phyloP scores from a whole-genome alignment of 495 filamentous ascomycete species.

The Terfezia claveryi region DNA sequence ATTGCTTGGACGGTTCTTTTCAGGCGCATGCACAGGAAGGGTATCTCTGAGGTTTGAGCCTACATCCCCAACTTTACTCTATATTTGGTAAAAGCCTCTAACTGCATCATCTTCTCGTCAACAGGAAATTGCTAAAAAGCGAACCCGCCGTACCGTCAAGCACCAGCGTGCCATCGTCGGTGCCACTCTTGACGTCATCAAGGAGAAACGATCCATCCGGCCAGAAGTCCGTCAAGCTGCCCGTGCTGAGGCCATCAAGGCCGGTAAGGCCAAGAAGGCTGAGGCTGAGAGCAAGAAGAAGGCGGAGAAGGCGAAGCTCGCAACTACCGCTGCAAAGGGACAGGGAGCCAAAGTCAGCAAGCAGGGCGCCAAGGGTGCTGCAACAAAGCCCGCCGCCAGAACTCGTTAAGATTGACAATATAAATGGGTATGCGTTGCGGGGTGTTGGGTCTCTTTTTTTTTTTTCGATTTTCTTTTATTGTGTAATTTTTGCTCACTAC shows the following conservation, averaged over 20 bases:
- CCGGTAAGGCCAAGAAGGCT: conserved; percentile 91
- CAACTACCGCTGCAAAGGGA: conserved; percentile 49
- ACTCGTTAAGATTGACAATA: conserved; percentile 42
- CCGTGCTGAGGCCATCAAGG: conserved; percentile 75
- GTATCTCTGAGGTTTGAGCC: conserved; percentile 90
- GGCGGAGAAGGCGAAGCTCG: conserved; percentile 95
- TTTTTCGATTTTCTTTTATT: background rate
- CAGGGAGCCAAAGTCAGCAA: conserved; percentile 71
- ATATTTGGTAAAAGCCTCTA: background rate
- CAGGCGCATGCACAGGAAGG: conserved; percentile 98
- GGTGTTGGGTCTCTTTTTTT: background rate
- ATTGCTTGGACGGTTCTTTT: conserved; percentile 97
- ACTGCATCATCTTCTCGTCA: conserved; percentile 1
- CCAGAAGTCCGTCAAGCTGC: conserved; percentile 88
- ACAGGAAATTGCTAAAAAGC: conserved; percentile 99
- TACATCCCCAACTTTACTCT: conserved; percentile 2
- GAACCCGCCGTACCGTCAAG: conserved; percentile 94
- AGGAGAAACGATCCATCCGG: conserved; percentile 83
- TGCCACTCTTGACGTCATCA: conserved; percentile 97
- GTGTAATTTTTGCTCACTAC: background rate
- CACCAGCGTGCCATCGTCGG: conserved; percentile 96
- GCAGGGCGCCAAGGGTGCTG: conserved; percentile 86
- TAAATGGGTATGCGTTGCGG: background rate
- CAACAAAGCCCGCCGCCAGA: conserved; percentile 65
- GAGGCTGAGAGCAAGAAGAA: conserved; percentile 79